Evolutionary conservation across 352 stramenopile species (phyloP), one percentile per base, ranked within the genome.

Genomic region (Phytophthora megakarya): DNA sequence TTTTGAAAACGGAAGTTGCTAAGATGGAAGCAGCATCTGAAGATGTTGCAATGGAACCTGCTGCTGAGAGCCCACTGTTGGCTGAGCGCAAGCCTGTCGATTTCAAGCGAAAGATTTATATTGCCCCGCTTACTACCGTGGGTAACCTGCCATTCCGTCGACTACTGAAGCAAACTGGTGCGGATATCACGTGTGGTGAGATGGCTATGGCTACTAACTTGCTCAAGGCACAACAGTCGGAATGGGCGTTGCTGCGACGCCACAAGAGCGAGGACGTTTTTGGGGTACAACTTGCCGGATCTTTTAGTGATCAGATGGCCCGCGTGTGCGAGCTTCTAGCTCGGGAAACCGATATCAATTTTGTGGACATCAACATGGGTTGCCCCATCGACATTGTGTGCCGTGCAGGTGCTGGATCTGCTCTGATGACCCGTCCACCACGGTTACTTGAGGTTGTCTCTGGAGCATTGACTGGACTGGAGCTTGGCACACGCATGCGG

Each of bases 301-400:
- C 80, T 10, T 83, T 97, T 69, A 77, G 89, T 10, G 96, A 99
- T 72, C 90, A 98, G 65, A 97, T 98, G 79, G 89, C 89, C 12
- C 78, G 97, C 39, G 84, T 94, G 18, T 93, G 87, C 28, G 96
- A 99, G 58, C 64, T 99, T 32, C 75, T 99, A 32, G 81, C 97
- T 51, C 89, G 90, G 16, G 90, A 99, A 69, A 90, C 86, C 37
- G 80, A 96, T 26, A 79, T 99, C 21, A 96, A 99, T 80, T 99
- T 99, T 84, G 86, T 99, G 28, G 98, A 99, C 80, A 92, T 99
- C 67, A 99, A 99, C 85, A 93, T 99, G 74, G 97, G 98, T 43
- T 99, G 98, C 76, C 98, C 98, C 12, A 98, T 99, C 58, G 98
- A 99, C 73, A 73, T 99, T 28, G 86, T 97, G 60, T 95, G 84